Base-by-base conservation (phyloP, 2,329 filamentous ascomycete species). In the Hypocrella siamensis region DNA sequence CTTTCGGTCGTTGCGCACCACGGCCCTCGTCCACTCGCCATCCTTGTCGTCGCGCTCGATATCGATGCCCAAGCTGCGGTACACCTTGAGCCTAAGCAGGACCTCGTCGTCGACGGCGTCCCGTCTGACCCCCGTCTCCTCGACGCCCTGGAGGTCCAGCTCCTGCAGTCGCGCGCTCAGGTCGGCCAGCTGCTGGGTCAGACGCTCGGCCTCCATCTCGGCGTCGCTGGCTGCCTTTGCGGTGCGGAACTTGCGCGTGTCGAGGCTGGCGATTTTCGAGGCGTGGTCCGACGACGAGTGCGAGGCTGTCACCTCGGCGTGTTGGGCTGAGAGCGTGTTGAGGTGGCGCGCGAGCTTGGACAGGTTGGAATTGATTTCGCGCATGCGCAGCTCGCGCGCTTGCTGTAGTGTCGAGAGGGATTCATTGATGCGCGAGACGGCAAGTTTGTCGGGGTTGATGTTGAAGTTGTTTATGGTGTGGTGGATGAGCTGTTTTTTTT, bases 391-490 rank as follows among this genome's bases (percentile, higher is more conserved):
- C 37, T 82, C 72, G 50, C 90, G 85, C 37, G 84, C 81, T 49
- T 85, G 75, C 44, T 82, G 72, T n/a, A 98, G 75, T 0, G 81
- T 81, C 7, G 75, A 70, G 32, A 94, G 70, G 1, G 83, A 88
- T 52, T 86, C 82, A 53, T 75, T 74, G 51, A 96, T 79, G 50
- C 90, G 84, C 15, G 77, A 65, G 15, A 96, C 72, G 38, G 82
- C 81, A 42, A 75, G 65, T 49, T 85, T 90, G 65, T 98, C 90
- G 9, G 83, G 83, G 15, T 72, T 66, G 47, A 88, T 93, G 62
- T 93, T 90, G 74, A 98, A 98, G 66, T 94, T 93, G 46, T 76
- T 70, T 47, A 92, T 79, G 26, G 86, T 93, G 60, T 92, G 80
- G 51, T 78, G 70, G 60, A 98, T 55, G 29, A 35, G 34, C 31